Conservation (phyloP, 352 stramenopile species). For the Globisporangium alternatum region DNA sequence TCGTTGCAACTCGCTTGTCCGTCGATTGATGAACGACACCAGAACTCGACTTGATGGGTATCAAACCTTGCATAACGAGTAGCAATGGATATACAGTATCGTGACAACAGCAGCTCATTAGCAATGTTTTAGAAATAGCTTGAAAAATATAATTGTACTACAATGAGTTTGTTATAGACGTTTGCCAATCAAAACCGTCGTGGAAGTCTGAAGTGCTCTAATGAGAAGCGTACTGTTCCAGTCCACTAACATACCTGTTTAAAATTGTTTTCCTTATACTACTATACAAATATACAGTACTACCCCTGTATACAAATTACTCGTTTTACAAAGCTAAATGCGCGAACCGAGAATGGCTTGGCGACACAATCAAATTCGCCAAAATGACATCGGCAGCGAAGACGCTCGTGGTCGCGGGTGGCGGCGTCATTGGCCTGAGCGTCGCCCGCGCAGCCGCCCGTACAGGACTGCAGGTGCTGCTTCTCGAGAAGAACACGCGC, state of each 20-base stretch:
- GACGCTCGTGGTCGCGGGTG: constrained; percentile 68
- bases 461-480: constrained; percentile 65
- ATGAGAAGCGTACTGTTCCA: too few relatives aligned
- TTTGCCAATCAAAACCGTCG: not conserved
- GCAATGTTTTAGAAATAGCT: not conserved
- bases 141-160: too few relatives aligned
- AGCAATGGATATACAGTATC: not conserved
- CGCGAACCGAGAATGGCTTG: too few relatives aligned
- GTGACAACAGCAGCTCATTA: not conserved
- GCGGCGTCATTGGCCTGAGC: constrained; percentile 74
- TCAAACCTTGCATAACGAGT: not conserved
- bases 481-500: constrained; percentile 83
- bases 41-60: not conserved
- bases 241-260: not conserved
- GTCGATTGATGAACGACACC: not conserved
- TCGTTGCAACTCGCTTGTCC: not conserved
- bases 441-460: constrained; percentile 56
- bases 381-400: constrained; percentile 22
- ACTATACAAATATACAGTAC: too few relatives aligned
- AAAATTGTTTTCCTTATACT: not conserved
- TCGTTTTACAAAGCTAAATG: too few relatives aligned
- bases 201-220: not conserved
- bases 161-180: too few relatives aligned
- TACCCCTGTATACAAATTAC: too few relatives aligned
- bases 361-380: not conserved